Evolutionary conservation across 75 land plant genomes (phyloP).

Genomic region (Azolla pinnata): DNA sequence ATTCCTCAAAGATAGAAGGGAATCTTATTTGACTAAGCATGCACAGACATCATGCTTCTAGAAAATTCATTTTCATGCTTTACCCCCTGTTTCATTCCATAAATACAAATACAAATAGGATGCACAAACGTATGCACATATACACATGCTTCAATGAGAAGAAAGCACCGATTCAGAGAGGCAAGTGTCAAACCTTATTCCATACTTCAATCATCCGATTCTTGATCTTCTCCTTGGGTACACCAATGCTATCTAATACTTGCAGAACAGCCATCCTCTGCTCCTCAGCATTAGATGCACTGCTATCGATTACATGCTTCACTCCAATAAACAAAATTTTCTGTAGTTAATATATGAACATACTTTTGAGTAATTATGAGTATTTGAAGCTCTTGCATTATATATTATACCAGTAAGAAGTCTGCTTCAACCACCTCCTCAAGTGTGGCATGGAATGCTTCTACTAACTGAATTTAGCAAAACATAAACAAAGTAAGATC

Average conservation of each 20-base stretch:
- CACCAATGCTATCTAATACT: conserved; percentile 77
- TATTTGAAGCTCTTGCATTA: too few relatives aligned
- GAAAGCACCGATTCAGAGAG: not conserved
- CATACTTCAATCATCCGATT: conserved; percentile 83
- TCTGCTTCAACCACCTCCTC: conserved; percentile 77
- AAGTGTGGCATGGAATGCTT: conserved; percentile 97
- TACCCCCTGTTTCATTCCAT: not conserved
- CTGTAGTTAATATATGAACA: not conserved
- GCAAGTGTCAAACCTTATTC: conserved; percentile 58
- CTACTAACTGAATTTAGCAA: conserved; percentile 47
- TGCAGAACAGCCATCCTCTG: conserved; percentile 66
- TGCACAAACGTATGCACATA: not conserved
- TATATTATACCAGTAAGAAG: conserved; percentile 26
- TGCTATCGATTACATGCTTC: conserved; percentile 89
- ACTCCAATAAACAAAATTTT: not conserved
- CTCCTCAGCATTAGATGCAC: conserved; percentile 67
- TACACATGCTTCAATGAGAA: not conserved
- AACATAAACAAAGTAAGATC: not conserved
- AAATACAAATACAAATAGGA: not conserved
- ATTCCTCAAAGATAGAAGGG: too few relatives aligned
- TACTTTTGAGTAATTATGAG: too few relatives aligned
- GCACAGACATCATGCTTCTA: not conserved
- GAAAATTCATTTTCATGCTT: not conserved
- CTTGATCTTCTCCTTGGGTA: conserved; percentile 54
- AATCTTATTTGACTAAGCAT: too few relatives aligned